Percentiles rank a stretch among this genome's conserved stretches.
phyloP scores from a whole-genome alignment of 257 asterid species.

The Solanum sitiens region DNA sequence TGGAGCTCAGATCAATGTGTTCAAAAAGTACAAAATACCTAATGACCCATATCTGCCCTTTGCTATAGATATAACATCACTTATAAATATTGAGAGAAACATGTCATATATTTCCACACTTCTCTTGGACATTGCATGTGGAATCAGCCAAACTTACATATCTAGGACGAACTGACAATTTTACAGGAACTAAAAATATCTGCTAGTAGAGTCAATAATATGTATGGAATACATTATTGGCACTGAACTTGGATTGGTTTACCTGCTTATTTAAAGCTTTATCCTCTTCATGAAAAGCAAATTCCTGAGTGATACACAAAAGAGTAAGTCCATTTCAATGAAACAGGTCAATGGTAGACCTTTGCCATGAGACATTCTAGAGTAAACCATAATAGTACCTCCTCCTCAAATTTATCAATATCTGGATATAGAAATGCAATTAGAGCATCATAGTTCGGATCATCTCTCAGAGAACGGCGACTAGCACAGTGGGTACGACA shows the following conservation, averaged over 20 bases:
- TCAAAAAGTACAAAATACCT: background rate
- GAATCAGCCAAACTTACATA: background rate
- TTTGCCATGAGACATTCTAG: background rate
- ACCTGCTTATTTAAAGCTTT: conserved; percentile 93
- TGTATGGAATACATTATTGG: background rate
- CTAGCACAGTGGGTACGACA: conserved; percentile 99
- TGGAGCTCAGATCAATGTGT: background rate
- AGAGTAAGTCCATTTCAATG: background rate
- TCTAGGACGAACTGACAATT: background rate
- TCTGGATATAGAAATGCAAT: conserved; percentile 85
- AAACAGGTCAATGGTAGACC: background rate
- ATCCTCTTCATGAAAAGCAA: conserved; percentile 94
- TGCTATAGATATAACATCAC: background rate
- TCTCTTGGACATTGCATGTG: background rate
- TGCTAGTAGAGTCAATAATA: background rate
- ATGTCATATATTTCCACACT: background rate
- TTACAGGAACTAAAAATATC: background rate
- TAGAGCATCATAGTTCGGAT: conserved; percentile 93
- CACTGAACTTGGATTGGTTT: background rate
- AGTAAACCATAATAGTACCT: conserved; percentile 39
- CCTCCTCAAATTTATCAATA: conserved; percentile 91
- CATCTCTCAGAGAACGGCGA: conserved; percentile 97
- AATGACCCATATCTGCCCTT: background rate
- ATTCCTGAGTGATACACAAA: conserved; percentile 39
- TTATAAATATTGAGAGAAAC: background rate